phyloP scores from a whole-genome alignment of 306 rosid genomes.

The Cicer pinnatifidum region DNA sequence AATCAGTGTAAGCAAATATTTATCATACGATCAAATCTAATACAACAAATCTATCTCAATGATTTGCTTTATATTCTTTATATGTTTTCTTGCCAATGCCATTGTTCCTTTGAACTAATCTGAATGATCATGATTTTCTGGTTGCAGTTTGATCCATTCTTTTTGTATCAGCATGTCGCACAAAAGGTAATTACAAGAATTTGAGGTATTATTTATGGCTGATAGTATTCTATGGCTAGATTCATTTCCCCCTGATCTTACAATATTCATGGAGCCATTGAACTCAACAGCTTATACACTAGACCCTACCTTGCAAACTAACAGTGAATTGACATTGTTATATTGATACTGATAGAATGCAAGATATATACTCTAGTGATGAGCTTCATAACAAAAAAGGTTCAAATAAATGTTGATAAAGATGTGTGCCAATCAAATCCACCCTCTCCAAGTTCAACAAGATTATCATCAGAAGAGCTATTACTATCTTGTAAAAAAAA shows the following conservation, averaged over 20 bases:
- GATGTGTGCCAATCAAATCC: constrained; percentile 17
- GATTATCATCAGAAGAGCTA: constrained; percentile 25
- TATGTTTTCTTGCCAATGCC: constrained; percentile 13
- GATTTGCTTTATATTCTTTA: constrained; percentile 29
- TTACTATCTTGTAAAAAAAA: neutral
- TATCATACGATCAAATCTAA: neutral
- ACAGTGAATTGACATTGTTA: constrained; percentile 9
- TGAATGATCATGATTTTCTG: constrained; percentile 35
- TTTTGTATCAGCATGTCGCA: constrained; percentile 5
- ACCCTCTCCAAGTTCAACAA: constrained; percentile 7
- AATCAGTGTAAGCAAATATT: constrained; percentile 11
- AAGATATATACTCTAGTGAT: neutral
- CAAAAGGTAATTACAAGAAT: constrained; percentile 16
- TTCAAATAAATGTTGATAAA: constrained; percentile 8
- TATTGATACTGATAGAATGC: neutral
- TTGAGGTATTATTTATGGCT: constrained; percentile 11
- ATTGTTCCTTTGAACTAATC: constrained; percentile 33
- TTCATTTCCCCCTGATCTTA: neutral
- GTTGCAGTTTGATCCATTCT: constrained; percentile 30
- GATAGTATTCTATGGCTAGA: constrained; percentile 15
- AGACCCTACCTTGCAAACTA: neutral
- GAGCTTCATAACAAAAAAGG: constrained; percentile 17
- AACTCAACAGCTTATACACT: neutral
- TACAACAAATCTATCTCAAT: neutral
- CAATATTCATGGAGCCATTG: neutral